Conservation (phyloP, 2,329 filamentous ascomycete species). For the Leptographium radiaticola region DNA sequence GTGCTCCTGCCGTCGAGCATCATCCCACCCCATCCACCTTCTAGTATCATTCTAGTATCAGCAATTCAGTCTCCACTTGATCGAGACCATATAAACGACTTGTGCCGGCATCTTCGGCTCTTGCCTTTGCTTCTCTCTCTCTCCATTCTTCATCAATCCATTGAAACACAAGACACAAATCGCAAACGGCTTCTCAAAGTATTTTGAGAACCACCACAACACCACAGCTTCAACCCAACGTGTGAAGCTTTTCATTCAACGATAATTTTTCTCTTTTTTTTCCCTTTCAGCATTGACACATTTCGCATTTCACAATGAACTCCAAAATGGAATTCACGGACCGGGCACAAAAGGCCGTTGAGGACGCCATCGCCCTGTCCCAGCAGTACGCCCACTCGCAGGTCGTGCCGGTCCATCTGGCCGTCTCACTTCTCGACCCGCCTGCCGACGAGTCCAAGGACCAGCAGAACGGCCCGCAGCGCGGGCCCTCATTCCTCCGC, state of each 20-base stretch:
- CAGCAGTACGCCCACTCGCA: constrained; percentile 87
- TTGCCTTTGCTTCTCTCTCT: background rate
- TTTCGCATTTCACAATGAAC: constrained; percentile 37
- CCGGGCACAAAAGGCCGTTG: constrained; percentile 76
- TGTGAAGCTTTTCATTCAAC: too few relatives aligned
- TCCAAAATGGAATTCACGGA: constrained; percentile 87
- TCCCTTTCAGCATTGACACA: background rate
- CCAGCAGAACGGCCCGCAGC: constrained; percentile 62
- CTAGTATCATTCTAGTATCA: background rate
- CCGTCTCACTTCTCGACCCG: constrained; percentile 67
- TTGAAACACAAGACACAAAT: background rate
- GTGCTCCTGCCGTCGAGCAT: background rate
- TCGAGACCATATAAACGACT: background rate
- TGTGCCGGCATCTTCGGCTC: background rate
- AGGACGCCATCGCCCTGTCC: constrained; percentile 77
- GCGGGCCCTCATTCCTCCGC: constrained; percentile 66
- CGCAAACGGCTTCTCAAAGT: background rate
- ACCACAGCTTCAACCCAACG: background rate
- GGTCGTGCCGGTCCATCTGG: constrained; percentile 79
- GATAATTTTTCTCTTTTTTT: too few relatives aligned
- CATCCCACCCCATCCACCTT: background rate
- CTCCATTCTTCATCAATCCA: background rate
- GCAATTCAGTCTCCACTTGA: background rate
- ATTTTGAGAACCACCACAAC: background rate
- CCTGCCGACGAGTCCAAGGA: constrained; percentile 67